Percentiles rank a stretch among this genome's conserved stretches.
These are phyloP conservation scores for Exophiala spinifera DNA, from an alignment of 2,329 filamentous ascomycete genomes.

Conservation along the genomic window DNA sequence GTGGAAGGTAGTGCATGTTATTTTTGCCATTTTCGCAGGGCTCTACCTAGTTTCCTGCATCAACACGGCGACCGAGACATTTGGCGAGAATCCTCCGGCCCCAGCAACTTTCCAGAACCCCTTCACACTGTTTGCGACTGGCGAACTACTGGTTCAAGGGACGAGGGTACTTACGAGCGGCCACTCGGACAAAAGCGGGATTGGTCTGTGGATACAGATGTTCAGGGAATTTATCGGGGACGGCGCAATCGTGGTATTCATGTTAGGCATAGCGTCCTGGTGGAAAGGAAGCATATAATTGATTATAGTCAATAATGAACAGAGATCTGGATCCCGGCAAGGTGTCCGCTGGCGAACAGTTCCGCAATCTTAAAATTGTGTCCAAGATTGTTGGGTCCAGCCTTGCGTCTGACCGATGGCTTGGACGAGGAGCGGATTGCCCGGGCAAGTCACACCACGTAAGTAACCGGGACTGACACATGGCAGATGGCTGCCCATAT, in stretches of 20 bases:
- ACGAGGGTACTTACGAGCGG: slow-evolving; percentile 35
- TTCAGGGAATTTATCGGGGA: slow-evolving; percentile 41
- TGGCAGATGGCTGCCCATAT: neutral
- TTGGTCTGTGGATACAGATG: slow-evolving; percentile 38
- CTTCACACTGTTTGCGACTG: slow-evolving; percentile 46
- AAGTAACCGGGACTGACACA: neutral
- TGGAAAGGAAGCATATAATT: slow-evolving; percentile 32
- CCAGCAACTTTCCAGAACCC: slow-evolving; percentile 46
- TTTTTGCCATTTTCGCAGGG: slow-evolving; percentile 57
- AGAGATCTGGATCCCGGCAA: neutral
- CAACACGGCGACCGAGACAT: slow-evolving; percentile 37
- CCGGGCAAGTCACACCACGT: neutral
- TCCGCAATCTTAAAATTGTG: neutral
- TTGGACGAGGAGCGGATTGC: neutral
- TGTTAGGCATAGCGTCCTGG: slow-evolving; percentile 44
- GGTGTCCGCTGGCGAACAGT: neutral
- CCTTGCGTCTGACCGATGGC: neutral
- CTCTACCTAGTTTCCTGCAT: slow-evolving; percentile 49
- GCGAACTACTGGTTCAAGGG: slow-evolving; percentile 43
- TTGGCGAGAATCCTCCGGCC: slow-evolving; percentile 41
- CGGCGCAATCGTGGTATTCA: slow-evolving; percentile 45
- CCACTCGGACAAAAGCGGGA: slow-evolving; percentile 30
- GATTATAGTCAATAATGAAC: neutral
- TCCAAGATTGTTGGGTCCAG: neutral
- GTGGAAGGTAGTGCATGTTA: slow-evolving; percentile 58